Evolutionary conservation across 192 early-diverging fungal genomes (phyloP), one percentile per base, ranked within the genome.

Genomic region (Dissophora globulifera): DNA sequence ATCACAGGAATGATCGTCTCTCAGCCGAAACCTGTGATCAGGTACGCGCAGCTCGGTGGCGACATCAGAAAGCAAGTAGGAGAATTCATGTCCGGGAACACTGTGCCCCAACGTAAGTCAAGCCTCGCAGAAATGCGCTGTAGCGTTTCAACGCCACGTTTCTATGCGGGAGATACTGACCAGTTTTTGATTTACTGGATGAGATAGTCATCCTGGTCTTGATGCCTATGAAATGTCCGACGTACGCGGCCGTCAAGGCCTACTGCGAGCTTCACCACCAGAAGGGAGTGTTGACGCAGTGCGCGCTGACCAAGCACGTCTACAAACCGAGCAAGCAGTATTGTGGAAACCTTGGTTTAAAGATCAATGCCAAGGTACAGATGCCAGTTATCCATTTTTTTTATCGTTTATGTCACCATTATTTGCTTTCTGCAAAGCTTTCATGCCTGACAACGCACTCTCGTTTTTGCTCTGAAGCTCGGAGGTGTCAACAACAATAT

Each of bases 281-380:
- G 3, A 59, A 35, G 10, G 70, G 64, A 22, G 63, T 66, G 11
- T 67, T 76, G 58, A 76, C 72, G 10, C 72, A 76, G 13, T 76
- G 72, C 79, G 65, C 83, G 86, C 49, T 69, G 41, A 20, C 82
- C 67, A 46, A 62, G 68, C 32, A 83, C 49, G 5, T 72, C 6
- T 25, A 9, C 11, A 32, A 33, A 12, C 27, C 54, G 9, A 52
- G 48, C 30, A 74, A 69, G 42, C 94, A 96, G 83, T 96, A 95
- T 79, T 94, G 91, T 58, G 93, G 92, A 12, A 96, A 94, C 65
- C 85, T 97, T 42, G 90, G 88, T 42, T 82, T 97, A 31, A 97
- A 97, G 83, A 89, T 97, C 68, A 97, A 97, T 68, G 83, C 88
- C 1, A 81, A 81, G 56, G 66, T 58, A 59, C n/a, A 68, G 31